Evolutionary conservation across 371 early-diverging fungal species (phyloP), one percentile per base, ranked within the genome.

Genomic region (Mucor velutinosus): DNA sequence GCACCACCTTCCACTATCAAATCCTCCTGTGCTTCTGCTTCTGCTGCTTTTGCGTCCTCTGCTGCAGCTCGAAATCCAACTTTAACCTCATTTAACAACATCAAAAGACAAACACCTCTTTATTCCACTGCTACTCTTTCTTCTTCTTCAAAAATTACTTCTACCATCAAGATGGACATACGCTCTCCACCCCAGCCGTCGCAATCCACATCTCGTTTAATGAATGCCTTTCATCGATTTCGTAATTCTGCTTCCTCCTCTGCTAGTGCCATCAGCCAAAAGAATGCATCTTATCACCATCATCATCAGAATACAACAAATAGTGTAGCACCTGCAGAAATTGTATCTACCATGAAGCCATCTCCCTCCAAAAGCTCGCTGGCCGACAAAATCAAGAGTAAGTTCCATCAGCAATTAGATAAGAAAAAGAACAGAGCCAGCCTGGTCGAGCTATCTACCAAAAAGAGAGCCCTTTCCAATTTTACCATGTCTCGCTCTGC

Each of bases 371-470:
- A 62, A 33, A 62, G 63, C 35, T 67, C 72, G 32, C 41, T 72
- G 33, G 64, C 72, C 23, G 65, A 67, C 14, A 67, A 67, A 37
- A 67, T 72, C n/a, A 72, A 72, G 58, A 61, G 10, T 29, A 72
- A 72, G 41, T 67, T 72, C 41, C 67, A 67, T 27, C 29, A 65
- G 32, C 63, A 62, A 29, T 43, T 45, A 15, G 57, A 67, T n/a
- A 61, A 61, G 15, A 61, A 67, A n/a, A 61, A 53, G 29, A 69
- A 55, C 30, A 64, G 30, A 45, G 56, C 27, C 45, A 30, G 51
- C 15, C 12, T 30, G 4, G 49, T 47, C 6, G 61, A 29, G 30
- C 21, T 49, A 23, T 12, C 32, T 10, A 39, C 39, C 12, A 21
- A 43, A 11, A 27, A 33, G 51, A 51, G 8, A 21, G 14, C 51